Percentiles rank a stretch among this genome's conserved stretches.
Conservation (phyloP, 2,329 filamentous ascomycete genomes). For the Fusarium nematophilum region DNA sequence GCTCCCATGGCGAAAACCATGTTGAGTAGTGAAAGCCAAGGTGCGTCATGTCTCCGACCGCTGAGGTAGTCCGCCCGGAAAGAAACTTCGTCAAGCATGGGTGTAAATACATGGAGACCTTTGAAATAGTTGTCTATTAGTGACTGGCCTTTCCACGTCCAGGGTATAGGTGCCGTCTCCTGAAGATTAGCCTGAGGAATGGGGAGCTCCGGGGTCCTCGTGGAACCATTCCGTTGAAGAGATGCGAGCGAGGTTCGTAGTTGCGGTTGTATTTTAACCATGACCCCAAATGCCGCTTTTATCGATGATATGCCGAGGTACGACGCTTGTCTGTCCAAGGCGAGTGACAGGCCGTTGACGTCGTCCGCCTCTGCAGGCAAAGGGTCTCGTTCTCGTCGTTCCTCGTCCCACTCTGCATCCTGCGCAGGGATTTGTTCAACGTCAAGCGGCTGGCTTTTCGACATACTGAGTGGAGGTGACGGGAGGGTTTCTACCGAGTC, state of each 20-base stretch:
- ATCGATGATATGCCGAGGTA: constrained; percentile 81
- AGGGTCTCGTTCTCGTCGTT: constrained; percentile 5
- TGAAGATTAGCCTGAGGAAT: constrained; percentile 58
- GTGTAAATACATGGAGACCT: constrained; percentile 58
- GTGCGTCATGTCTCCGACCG: constrained; percentile 65
- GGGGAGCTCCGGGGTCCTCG: constrained; percentile 59
- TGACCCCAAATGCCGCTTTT: constrained; percentile 78
- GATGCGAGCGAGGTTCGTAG: constrained; percentile 59
- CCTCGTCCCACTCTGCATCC: constrained; percentile 15
- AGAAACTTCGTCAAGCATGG: constrained; percentile 77
- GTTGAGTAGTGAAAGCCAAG: constrained; percentile 78
- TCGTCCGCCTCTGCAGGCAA: constrained; percentile 19
- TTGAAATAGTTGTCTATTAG: constrained; percentile 59
- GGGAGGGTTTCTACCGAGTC: neutral
- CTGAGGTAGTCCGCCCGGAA: constrained; percentile 57
- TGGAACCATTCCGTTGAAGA: constrained; percentile 57
- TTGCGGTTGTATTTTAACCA: constrained; percentile 67
- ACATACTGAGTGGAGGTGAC: neutral
- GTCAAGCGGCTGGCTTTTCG: neutral
- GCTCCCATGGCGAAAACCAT: constrained; percentile 82
- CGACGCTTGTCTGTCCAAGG: constrained; percentile 67
- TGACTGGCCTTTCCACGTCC: constrained; percentile 74
- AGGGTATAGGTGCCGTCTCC: constrained; percentile 62
- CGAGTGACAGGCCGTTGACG: constrained; percentile 67
- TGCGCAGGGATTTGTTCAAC: constrained; percentile 13